These are phyloP conservation scores for Pythium myriotylum DNA, from an alignment of 352 stramenopile genomes.

Conservation along the genomic window DNA sequence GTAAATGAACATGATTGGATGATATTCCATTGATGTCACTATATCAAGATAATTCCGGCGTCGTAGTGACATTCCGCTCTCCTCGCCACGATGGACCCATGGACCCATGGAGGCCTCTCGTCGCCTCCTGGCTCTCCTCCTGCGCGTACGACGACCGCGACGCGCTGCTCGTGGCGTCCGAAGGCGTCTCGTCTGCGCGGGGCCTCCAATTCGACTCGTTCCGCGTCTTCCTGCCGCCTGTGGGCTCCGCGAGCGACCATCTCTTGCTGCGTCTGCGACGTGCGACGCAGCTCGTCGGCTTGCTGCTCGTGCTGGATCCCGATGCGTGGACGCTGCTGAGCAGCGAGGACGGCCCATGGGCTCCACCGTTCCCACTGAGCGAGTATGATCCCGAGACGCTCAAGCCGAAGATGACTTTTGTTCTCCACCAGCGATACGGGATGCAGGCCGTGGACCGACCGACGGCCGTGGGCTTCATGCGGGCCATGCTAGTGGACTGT, in stretches of 20 bases:
- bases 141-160: neutral
- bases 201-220: constrained; percentile 3
- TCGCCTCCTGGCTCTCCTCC: neutral
- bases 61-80: no score
- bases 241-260: neutral
- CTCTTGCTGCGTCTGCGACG: neutral
- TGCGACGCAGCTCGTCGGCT: neutral
- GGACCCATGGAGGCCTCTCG: neutral
- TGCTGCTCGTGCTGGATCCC: neutral
- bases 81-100: no score
- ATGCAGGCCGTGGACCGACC: neutral
- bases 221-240: neutral
- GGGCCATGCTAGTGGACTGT: neutral
- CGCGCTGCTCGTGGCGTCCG: neutral
- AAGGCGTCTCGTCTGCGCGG: neutral
- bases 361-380: neutral
- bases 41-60: no score
- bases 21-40: no score
- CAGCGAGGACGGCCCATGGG: neutral
- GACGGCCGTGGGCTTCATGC: neutral
- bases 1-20: no score
- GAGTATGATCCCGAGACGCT: constrained; percentile 4
- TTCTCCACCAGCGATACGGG: neutral
- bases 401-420: neutral
- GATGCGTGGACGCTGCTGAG: neutral